Evolutionary conservation across 208 protist species (phyloP), one percentile per base, ranked within the genome.

Genomic region (Strigomonas galati): DNA sequence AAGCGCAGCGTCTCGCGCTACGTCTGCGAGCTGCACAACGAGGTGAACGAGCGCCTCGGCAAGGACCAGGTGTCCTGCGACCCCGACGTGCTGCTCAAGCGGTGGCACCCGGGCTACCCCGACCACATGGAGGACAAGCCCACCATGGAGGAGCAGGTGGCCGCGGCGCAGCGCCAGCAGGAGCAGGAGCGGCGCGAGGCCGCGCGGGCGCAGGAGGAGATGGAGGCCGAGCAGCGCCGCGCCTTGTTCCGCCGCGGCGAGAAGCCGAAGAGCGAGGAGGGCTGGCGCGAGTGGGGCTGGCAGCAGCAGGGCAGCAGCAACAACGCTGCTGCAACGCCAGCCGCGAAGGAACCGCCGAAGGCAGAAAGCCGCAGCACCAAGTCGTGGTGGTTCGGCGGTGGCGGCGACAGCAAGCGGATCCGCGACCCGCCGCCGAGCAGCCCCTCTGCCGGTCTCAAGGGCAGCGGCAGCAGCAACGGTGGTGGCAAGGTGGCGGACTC

Each of bases 1-100:
- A 97, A 94, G 65, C 59, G 80, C 15, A 61, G 68, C 51, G 57
- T 94, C 5, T 89, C 78, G 24, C 77, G 81, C 24, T 97, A 89
- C 71, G 65, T 94, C 21, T 97, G 92, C 71, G 81, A 92, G 72
- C 72, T 95, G 49, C 92, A 97, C 75, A 97, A 97, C 72, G 67
- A 76, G n/a, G 92, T 97, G 10, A 97, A 88, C 55, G 75, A 81
- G 52, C 82, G 77, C 30, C 48, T 94, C 0, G 82, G 81, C 30
- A 97, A 97, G 57, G 59, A 74, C 30, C 14, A 67, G 28, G 93
- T 85, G 62, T 78, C 91, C 71, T 96, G 91, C 65, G 68, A 89
- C 30, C 82, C 85, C 9, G 78, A 82, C 46, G 75, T 72, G 62
- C 74, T 96, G 32, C 82, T 96, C 32, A 43, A 67, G 17, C 81